Percentiles rank a stretch among this genome's conserved stretches.
Evolutionary conservation across 805 yeast species (phyloP).

Genomic region (Cyberlindnera mycetangii): DNA sequence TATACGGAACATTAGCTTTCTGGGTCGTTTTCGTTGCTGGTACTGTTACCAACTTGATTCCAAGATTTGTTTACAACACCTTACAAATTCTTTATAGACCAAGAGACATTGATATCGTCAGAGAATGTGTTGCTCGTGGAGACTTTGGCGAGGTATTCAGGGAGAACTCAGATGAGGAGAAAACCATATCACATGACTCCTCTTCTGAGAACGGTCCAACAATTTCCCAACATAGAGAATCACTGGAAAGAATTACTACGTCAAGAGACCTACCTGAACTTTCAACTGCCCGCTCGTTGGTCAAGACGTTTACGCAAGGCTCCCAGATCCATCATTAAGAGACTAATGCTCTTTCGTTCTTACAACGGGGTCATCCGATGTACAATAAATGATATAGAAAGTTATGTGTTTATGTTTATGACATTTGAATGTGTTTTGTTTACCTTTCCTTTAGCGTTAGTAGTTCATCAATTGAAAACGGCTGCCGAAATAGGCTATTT

Average conservation of each 20-base stretch:
- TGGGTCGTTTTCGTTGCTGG: slow-evolving; percentile 71
- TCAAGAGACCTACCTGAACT: slow-evolving; percentile 20
- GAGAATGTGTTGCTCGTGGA: slow-evolving; percentile 65
- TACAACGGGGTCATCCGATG: too few relatives aligned
- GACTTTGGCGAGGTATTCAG: slow-evolving; percentile 42
- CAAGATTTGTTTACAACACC: slow-evolving; percentile 60
- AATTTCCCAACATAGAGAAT: slow-evolving; percentile 5
- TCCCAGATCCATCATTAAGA: background rate
- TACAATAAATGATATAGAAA: too few relatives aligned
- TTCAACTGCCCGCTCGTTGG: slow-evolving; percentile 16
- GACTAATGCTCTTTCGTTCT: too few relatives aligned
- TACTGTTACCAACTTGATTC: slow-evolving; percentile 56
- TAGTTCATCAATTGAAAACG: too few relatives aligned
- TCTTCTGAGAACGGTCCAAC: slow-evolving; percentile 1
- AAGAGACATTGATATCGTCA: slow-evolving; percentile 63
- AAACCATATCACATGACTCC: slow-evolving; percentile 11
- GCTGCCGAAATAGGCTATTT: slow-evolving; percentile 6
- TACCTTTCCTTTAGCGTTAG: too few relatives aligned
- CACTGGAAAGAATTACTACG: slow-evolving; percentile 17
- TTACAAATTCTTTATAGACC: slow-evolving; percentile 52
- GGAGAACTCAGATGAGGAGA: slow-evolving; percentile 11
- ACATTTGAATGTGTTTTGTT: too few relatives aligned
- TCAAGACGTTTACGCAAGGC: slow-evolving; percentile 15
- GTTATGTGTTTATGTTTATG: too few relatives aligned
- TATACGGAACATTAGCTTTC: slow-evolving; percentile 57